Evolutionary conservation across 2,329 filamentous ascomycete species (phyloP), one percentile per base, ranked within the genome.

Genomic region (Aspergillus sp.): DNA sequence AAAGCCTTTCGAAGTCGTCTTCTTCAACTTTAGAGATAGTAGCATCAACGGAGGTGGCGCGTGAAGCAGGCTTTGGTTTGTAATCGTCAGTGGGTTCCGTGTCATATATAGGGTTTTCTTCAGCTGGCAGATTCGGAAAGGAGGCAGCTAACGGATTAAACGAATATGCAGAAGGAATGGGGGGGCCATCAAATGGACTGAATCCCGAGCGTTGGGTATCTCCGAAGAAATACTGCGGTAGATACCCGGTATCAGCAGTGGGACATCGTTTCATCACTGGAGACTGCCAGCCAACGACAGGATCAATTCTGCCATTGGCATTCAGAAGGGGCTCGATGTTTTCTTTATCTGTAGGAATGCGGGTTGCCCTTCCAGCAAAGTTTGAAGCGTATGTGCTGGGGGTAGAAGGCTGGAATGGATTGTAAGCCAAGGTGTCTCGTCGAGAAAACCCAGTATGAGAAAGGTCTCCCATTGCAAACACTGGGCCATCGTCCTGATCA

Each of bases 321-420:
- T 60, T 50, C 34, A 64, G 35, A 37, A 60, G 52, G 5, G 65
- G 65, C 33, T 67, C 66, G n/a, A 68, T 58, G 41, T 68, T 68
- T 45, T 68, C 66, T 40, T 69, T 67, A n/a, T 51, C 59, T 11
- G 46, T 33, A 6, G 49, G 28, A 29, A 41, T 30, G 34, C 44
- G 47, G 27, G 48, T 40, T 29, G 43, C n/a, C 29, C 35, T 44
- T 39, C 42, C 45, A n/a, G 48, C 27, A 32, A 46, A 36, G 11
- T 37, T 46, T 12, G 47, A 43, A 13, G 41, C 37, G 43, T 53
- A 47, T 5, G 38, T 47, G 19, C 46, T 43, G n/a, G 51, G 27
- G 7, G 34, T 34, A 34, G 55, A 50, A n/a, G 48, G 40, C 29
- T 56, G 49, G 37, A 48, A 32, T 37, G 45, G 12, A 11, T 29